These are phyloP conservation scores for Monosporozyma unispora DNA, from an alignment of 805 yeast species.

Conservation along the genomic window DNA sequence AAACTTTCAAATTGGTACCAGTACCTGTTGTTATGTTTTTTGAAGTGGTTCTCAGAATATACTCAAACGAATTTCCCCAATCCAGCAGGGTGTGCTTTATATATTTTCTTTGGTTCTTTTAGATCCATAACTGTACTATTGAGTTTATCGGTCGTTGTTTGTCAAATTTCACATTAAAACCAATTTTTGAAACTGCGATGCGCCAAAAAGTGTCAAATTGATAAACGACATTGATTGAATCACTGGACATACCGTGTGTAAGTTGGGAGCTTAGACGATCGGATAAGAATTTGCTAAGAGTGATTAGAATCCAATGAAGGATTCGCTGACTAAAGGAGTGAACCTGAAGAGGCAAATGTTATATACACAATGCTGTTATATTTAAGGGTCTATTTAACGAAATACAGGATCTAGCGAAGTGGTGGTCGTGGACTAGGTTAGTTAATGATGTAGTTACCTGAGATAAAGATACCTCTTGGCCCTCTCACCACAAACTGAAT, in stretches of 20 bases:
- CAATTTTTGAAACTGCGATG: background rate
- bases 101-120: background rate
- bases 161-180: background rate
- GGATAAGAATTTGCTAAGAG: too few relatives aligned
- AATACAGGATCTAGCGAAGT: too few relatives aligned
- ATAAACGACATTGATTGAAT: background rate
- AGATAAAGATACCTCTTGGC: constrained; percentile 76
- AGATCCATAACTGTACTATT: background rate
- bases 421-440: too few relatives aligned
- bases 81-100: background rate
- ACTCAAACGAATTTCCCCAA: background rate
- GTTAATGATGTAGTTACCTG: constrained; percentile 89
- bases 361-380: too few relatives aligned
- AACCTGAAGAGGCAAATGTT: too few relatives aligned
- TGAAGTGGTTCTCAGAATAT: background rate
- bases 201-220: background rate
- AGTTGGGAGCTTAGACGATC: background rate
- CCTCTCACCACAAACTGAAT: constrained; percentile 87
- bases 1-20: too few relatives aligned
- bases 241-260: background rate
- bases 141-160: background rate
- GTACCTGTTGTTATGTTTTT: too few relatives aligned
- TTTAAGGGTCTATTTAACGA: background rate
- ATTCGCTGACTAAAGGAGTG: too few relatives aligned
- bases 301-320: too few relatives aligned